Evolutionary conservation across 768 basidiomycete genomes (phyloP), one percentile per base, ranked within the genome.

Genomic region (Kwoniella sp.): DNA sequence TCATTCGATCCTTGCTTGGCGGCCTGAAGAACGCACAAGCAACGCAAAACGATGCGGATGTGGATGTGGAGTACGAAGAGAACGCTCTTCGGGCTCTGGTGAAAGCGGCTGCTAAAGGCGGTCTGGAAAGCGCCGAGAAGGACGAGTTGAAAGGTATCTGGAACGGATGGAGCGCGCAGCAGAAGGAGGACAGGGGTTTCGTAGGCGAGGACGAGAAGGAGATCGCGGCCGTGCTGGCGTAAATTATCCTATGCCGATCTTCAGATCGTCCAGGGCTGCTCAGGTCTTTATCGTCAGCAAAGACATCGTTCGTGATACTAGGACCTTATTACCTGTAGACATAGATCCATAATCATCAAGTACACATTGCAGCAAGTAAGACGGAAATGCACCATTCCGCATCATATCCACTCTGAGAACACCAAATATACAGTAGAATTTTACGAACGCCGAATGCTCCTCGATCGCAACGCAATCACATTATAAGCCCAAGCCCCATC

Each of bases 31-130:
- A 55, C 9, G n/a, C 50, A 3, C 28, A 66, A 30, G 15, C 8
- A 11, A n/a, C n/a, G n/a, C 52, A 37, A 26, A 59, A 56, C 20
- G 38, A 28, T 37, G 41, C 3, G 15, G 58, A 65, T 37, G 58
- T 58, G 48, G 66, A 73, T 60, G 47, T 73, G 8, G 76, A 76
- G 53, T 74, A 65, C 58, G 73, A 76, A 58, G 77, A 76, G 65
- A 73, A 74, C 47, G 67, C 70, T 2, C 63, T 75, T 22, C 61
- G 72, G 45, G 67, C 72, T 28, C 55, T 76, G 61, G 63, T 54
- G 13, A 65, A 59, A 37, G 76, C 74, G 11, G 63, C 61, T 5
- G 62, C 64, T 50, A 61, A 63, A 34, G 70, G 59, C 22, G 76
- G 53, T 0, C 45, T 67, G 50, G 54, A 5, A 12, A 4, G 3